Evolutionary conservation across 1,139 yeast species (phyloP).

Genomic region (Zygosaccharomyces pseudobailii): DNA sequence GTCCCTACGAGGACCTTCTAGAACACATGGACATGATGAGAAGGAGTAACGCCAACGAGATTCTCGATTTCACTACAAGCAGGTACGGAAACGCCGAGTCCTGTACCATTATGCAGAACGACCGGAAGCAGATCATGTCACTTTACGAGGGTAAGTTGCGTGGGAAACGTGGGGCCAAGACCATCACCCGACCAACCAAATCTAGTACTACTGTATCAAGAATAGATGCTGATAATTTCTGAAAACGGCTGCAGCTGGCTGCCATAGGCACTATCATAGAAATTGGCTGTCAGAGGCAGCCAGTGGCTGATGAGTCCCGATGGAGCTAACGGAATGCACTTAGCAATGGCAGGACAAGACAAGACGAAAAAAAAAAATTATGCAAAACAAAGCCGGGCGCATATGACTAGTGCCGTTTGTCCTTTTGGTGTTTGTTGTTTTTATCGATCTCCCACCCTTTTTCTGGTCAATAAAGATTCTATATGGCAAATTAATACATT

Average conservation of each 20-base stretch:
- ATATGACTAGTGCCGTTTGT: background rate
- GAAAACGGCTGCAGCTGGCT: background rate
- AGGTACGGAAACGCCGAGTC: slow-evolving; percentile 30
- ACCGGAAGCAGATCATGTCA: slow-evolving; percentile 14
- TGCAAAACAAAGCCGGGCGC: background rate
- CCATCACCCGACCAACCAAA: background rate
- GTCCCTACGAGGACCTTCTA: slow-evolving; percentile 25
- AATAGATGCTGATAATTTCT: background rate
- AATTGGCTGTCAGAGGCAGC: background rate
- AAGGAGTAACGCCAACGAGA: slow-evolving; percentile 26
- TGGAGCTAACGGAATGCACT: background rate
- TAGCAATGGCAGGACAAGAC: background rate
- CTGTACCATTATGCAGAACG: slow-evolving; percentile 16
- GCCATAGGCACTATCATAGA: no score
- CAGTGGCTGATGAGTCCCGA: background rate
- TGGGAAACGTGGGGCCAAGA: background rate
- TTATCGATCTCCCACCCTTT: background rate
- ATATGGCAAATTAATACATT: background rate
- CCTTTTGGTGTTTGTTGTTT: background rate
- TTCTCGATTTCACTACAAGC: slow-evolving; percentile 27
- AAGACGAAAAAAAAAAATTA: background rate
- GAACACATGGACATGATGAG: slow-evolving; percentile 27
- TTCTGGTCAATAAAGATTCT: background rate
- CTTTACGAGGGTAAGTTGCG: slow-evolving; percentile 9
- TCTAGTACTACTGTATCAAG: background rate